These are phyloP conservation scores for Asterophora parasitica DNA, from an alignment of 768 basidiomycete species.

Conservation along the genomic window DNA sequence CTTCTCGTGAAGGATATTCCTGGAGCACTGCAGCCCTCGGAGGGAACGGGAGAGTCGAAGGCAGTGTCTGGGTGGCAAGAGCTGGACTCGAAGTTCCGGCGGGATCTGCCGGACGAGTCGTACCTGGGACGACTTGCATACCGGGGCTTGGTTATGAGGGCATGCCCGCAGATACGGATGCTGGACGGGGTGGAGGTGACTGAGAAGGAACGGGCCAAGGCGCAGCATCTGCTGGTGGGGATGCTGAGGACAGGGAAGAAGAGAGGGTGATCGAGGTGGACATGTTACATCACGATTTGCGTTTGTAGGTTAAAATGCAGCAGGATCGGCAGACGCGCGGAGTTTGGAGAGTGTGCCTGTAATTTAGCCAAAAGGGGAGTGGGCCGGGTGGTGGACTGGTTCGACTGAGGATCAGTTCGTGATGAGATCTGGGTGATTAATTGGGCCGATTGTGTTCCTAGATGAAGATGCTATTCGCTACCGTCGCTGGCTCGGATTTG, in stretches of 20 bases:
- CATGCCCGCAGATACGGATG: slow-evolving; percentile 58
- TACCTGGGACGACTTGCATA: slow-evolving; percentile 88
- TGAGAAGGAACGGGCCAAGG: slow-evolving; percentile 83
- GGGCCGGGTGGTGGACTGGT: not conserved
- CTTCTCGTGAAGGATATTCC: slow-evolving; percentile 67
- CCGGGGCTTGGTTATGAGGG: slow-evolving; percentile 82
- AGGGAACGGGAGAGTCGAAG: slow-evolving; percentile 25
- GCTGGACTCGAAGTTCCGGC: slow-evolving; percentile 81
- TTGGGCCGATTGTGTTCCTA: slow-evolving; percentile 14
- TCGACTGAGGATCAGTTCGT: not conserved
- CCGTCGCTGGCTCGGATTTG: slow-evolving; percentile 10
- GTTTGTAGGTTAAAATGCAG: not conserved
- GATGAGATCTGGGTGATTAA: slow-evolving; percentile 13
- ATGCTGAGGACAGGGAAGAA: slow-evolving; percentile 39
- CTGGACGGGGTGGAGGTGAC: slow-evolving; percentile 85
- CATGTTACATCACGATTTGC: slow-evolving; percentile 18
- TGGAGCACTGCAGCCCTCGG: slow-evolving; percentile 63
- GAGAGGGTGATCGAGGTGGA: slow-evolving; percentile 22
- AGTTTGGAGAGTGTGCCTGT: slow-evolving; percentile 10
- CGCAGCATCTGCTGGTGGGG: slow-evolving; percentile 59
- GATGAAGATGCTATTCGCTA: slow-evolving; percentile 22
- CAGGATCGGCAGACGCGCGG: not conserved
- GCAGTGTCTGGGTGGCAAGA: slow-evolving; percentile 55
- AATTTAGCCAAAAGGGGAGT: slow-evolving; percentile 12
- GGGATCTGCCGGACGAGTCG: slow-evolving; percentile 81